Percentiles rank a stretch among this genome's conserved stretches.
phyloP scores from a whole-genome alignment of 2,329 filamentous ascomycete genomes.

The Colletotrichum sidae region DNA sequence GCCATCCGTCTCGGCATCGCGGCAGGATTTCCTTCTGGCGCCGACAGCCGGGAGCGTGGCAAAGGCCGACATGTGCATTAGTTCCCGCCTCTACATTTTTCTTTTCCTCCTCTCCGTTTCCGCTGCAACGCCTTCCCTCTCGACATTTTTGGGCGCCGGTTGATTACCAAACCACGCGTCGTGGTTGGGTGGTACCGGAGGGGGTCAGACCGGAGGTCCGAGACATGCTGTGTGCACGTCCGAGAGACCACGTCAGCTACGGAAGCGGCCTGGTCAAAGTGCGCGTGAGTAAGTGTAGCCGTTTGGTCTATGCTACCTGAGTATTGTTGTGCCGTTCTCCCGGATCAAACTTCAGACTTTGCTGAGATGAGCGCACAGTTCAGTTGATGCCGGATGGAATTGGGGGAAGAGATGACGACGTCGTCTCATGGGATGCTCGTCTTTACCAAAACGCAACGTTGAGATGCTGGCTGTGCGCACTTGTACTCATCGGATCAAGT shows the following conservation, averaged over 20 bases:
- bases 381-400: not conserved
- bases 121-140: not conserved
- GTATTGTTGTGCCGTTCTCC: conserved; percentile 8
- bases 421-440: conserved; percentile 9
- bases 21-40: conserved; percentile 6
- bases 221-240: conserved; percentile 13
- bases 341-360: not conserved
- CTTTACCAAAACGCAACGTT: not conserved
- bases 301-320: not conserved
- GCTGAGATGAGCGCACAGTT: conserved; percentile 11
- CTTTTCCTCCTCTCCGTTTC: not conserved
- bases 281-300: not conserved
- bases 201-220: conserved; percentile 18
- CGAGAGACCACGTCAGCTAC: conserved; percentile 15
- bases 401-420: conserved; percentile 4
- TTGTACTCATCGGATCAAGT: not conserved
- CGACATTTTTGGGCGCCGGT: not conserved
- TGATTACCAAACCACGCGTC: conserved; percentile 7
- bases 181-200: conserved; percentile 5
- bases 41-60: conserved; percentile 22
- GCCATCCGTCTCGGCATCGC: conserved; percentile 18
- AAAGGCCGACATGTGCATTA: conserved; percentile 35
- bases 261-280: not conserved
- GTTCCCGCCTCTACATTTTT: conserved; percentile 10
- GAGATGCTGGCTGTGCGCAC: conserved; percentile 2